These are phyloP conservation scores for Fraxinus xanthoxyloides DNA, from an alignment of 305 asterid species.

Conservation along the genomic window DNA sequence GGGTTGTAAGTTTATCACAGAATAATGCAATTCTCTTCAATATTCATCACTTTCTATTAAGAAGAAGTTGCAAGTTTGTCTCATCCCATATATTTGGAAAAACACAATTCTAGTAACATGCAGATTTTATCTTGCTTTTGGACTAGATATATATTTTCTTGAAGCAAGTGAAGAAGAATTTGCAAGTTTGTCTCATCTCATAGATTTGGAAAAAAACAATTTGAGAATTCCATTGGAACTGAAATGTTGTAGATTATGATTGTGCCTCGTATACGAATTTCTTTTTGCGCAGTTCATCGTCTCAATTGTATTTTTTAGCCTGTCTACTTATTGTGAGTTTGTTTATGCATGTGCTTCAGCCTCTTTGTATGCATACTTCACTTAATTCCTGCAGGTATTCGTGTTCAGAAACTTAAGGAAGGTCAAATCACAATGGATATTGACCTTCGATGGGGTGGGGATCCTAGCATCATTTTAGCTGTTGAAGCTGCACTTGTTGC, in stretches of 20 bases:
- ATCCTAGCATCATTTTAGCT: slow-evolving; percentile 88
- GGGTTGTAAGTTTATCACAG: too few species aligned
- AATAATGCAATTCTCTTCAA: too few species aligned
- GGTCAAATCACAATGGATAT: slow-evolving; percentile 99
- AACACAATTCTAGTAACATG: not conserved
- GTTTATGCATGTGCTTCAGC: slow-evolving; percentile 6
- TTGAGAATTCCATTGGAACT: not conserved
- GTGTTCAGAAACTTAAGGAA: slow-evolving; percentile 94
- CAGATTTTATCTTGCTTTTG: not conserved
- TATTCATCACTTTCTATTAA: too few species aligned
- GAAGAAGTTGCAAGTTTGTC: too few species aligned
- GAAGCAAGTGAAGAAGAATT: not conserved
- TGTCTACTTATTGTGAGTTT: not conserved
- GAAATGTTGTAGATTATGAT: not conserved
- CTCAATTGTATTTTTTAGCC: not conserved
- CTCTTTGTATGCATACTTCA: slow-evolving; percentile 10
- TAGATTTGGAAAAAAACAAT: not conserved
- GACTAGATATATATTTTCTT: not conserved
- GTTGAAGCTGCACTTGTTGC: slow-evolving; percentile 97
- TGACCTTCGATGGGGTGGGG: slow-evolving; percentile 98
- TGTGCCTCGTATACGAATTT: not conserved
- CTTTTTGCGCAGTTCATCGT: not conserved
- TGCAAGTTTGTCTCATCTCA: not conserved
- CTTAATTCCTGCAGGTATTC: slow-evolving; percentile 65
- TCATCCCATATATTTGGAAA: not conserved